Base-by-base conservation (phyloP, 2,329 filamentous ascomycete genomes). In the Gyromitra esculenta region DNA sequence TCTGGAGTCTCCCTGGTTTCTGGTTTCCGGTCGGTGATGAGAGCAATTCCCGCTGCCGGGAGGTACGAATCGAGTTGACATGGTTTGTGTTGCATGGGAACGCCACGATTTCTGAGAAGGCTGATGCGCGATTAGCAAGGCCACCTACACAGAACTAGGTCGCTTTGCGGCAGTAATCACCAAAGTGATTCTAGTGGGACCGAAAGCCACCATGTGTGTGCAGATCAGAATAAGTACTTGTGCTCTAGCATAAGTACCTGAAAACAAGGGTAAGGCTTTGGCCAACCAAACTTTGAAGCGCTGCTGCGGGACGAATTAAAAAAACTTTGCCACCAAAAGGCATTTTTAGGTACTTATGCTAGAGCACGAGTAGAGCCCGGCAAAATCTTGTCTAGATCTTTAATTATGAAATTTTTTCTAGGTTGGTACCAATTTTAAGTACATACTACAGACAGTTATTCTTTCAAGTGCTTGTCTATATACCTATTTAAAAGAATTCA, bases 21-120 rank as follows among this genome's bases (percentile, higher is more conserved):
- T 21, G n/a, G 45, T 18, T 54, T 59, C 31, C 54, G 21, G 21
- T 39, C 25, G 3, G 57, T 11, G 37, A 45, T 63, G 54, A 35
- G 43, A 56, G 31, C 35, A 56, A 13, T 39, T 56, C 21, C 43
- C 56, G 11, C 45, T 63, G 9, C 57, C 43, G 21, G 59, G 13
- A 71, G 56, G 56, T n/a, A 64, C 48, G 13, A 41, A 50, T 25
- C 1, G 31, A 45, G 11, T 25, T 41, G 54, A 69, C 67, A 56
- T 18, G 31, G 52, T 70, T 69, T 13, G 25, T 69, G 54, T 35
- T 50, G 43, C n/a, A 57, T 67, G 43, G 21, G 13, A 70, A 52
- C 56, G 56, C 67, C 45, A 70, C 15, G 18, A 21, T 31, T 39
- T 15, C 52, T 15, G 18, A 15, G 11, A 35, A 21, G n/a, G 54